A percentile compares a stretch with the other conserved stretches of the same genome.
Conservation (phyloP, 176 grass and related monocot species). For the Pharus latifolius region DNA sequence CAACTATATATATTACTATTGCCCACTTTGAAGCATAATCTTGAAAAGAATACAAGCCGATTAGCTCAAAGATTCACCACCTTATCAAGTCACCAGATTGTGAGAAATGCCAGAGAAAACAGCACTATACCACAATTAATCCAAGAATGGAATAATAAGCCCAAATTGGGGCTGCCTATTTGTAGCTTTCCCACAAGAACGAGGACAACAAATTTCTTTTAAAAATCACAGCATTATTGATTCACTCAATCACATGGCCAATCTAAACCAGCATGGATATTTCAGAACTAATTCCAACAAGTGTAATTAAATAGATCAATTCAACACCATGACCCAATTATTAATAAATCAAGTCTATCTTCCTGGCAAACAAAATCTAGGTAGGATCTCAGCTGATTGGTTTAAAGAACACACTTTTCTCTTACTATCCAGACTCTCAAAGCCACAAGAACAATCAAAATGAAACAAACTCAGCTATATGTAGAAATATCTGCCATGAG, state of each 20-base stretch:
- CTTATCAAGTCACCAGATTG: background rate
- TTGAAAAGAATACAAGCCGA: background rate
- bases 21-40: background rate
- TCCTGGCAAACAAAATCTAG: no score
- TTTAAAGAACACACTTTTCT: no score
- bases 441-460: no score
- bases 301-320: background rate
- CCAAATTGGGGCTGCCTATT: background rate
- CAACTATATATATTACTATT: background rate
- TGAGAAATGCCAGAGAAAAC: no score
- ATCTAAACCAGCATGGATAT: background rate
- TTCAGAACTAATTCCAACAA: background rate
- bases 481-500: no score
- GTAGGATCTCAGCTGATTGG: background rate
- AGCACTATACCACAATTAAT: background rate
- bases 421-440: no score
- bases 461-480: no score
- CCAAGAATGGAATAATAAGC: background rate
- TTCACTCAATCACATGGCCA: background rate
- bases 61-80: background rate
- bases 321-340: background rate
- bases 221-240: background rate
- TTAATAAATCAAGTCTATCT: background rate
- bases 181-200: background rate
- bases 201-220: background rate